Base-by-base conservation (phyloP, 2,329 filamentous ascomycete species). In the Endoconidiophora laricicola region DNA sequence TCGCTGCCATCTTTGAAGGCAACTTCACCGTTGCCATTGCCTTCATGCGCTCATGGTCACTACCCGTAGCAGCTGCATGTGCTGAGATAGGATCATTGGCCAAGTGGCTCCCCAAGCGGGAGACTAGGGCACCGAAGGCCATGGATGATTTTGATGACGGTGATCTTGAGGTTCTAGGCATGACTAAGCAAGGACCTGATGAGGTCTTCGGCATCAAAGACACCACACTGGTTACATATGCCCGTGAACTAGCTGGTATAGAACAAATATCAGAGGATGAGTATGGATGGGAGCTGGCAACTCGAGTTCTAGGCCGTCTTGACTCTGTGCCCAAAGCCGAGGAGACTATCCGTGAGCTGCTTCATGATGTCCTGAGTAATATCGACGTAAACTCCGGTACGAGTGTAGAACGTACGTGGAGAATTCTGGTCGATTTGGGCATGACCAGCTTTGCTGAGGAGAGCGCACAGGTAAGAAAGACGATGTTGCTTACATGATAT, bases 231-330 rank as follows among this genome's bases (percentile, higher is more conserved):
- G 73, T 81, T 5, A 68, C 77, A 44, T 96, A 94, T 62, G 83
- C 90, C 0, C 72, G 79, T 46, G 72, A 74, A 22, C 62, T 90
- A 18, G 71, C 81, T 29, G 71, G 71, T 54, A 71, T 72, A 54
- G 69, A 73, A 49, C 66, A 70, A 20, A 60, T 78, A 44, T 66
- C 65, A 1, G 58, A 65, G 2, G 59, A 64, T 12, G 69, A 73
- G 37, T 81, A 88, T 57, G 88, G 90, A 6, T 96, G 90, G 90
- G 86, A 95, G 65, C 67, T 95, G 60, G 83, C 87, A 0, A 79
- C 95, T 41, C 78, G 86, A 53, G 75, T 94, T 9, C 70, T 95
- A 43, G 84, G 83, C 7, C 78, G 90, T 49, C 74, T 96, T 60
- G 83, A 94, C 59, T 79, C 87, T 53, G 69, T 74, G 0, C 70